Evolutionary conservation across 768 basidiomycete species (phyloP).

Genomic region (Kwoniella dejecticola): DNA sequence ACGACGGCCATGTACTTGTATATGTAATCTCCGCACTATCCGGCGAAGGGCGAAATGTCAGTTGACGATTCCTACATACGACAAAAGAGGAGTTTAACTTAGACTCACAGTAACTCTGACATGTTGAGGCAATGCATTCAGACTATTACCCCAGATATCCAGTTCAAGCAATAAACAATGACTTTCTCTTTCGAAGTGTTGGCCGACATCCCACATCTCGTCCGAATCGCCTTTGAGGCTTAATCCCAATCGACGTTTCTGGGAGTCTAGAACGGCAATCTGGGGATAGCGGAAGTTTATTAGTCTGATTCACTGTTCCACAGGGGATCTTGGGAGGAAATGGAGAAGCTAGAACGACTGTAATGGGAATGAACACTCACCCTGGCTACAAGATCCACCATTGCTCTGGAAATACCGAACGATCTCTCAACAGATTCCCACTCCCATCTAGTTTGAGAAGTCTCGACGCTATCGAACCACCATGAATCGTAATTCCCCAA

Average conservation of each 20-base stretch:
- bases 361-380: slow-evolving; percentile 10
- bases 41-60: neutral
- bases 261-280: slow-evolving; percentile 34
- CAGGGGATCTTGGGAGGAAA: neutral
- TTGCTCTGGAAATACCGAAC: slow-evolving; percentile 34
- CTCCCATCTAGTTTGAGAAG: slow-evolving; percentile 40
- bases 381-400: slow-evolving; percentile 40
- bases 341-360: neutral
- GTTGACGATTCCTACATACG: neutral
- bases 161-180: slow-evolving; percentile 37
- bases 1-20: slow-evolving; percentile 41
- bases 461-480: slow-evolving; percentile 47
- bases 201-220: slow-evolving; percentile 32
- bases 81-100: neutral
- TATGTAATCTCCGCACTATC: slow-evolving; percentile 38
- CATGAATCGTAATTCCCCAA: slow-evolving; percentile 41
- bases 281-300: neutral
- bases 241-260: slow-evolving; percentile 35
- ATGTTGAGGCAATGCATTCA: slow-evolving; percentile 33
- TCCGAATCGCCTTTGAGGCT: slow-evolving; percentile 16
- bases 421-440: slow-evolving; percentile 42
- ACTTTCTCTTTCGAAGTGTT: slow-evolving; percentile 32
- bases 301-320: neutral
- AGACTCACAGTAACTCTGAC: slow-evolving; percentile 33
- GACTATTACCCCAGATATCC: slow-evolving; percentile 43